Base-by-base conservation (phyloP, 2,329 filamentous ascomycete species). In the Pezicula rhizophila region DNA sequence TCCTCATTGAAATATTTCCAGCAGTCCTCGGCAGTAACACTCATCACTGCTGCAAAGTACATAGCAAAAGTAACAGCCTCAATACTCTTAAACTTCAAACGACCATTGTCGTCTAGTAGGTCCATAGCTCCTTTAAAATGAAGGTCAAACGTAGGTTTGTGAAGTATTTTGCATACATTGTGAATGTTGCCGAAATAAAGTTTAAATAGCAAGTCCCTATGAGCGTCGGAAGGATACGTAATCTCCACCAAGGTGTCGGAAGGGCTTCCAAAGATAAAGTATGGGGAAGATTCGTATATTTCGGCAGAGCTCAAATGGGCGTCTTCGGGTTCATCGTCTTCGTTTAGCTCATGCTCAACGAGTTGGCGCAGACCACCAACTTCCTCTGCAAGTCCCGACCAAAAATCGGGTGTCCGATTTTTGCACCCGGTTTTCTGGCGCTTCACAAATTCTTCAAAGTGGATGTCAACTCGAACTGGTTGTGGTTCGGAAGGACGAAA, bases 121-220 rank as follows among this genome's bases (percentile, higher is more conserved):
- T 26, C 40, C 25, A 11, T 14, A 5, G 25, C 4, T 10, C n/a
- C 5, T 12, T 14, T 38, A 18, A 5, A 39, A n/a, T 45, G 37
- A 15, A 33, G 12, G 25, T 6, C 11, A 34, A 37, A 39, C 4
- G 49, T 26, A 25, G 45, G 49, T 31, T 28, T 37, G 35, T 51
- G 49, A 34, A 51, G 38, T 20, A 51, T 47, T 43, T 37, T 51
- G 33, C 38, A 41, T 28, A 51, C 15, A 20, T 45, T 45, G 40
- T 51, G 25, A 26, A 51, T 34, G 35, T 48, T 48, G 2, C 34
- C 37, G 23, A 47, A 41, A 42, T 34, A 51, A 12, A n/a, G 23
- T 5, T 26, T 17, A 8, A 42, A 15, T 26, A 42, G 14, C 2
- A 20, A 17, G 8, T 42, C 25, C n/a, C 40, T 20, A 15, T 42